Evolutionary conservation across 2,329 filamentous ascomycete genomes (phyloP), one percentile per base, ranked within the genome.

Genomic region (Coniochaeta ligniaria): DNA sequence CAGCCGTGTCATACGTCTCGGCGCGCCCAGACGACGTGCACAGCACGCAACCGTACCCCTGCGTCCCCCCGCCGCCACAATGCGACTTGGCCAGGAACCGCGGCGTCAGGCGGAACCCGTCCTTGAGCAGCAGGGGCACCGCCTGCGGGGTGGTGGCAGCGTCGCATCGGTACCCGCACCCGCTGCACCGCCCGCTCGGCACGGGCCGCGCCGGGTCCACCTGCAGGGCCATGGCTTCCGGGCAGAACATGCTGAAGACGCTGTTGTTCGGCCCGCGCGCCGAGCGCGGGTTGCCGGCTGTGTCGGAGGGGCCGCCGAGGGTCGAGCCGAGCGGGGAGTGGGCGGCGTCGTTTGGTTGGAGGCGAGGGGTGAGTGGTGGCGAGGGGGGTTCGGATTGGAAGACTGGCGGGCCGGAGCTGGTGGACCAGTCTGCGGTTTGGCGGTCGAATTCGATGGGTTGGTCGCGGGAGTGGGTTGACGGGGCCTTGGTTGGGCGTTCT

Each of bases 41-140:
- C 12, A 77, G 66, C 3, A 76, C 73, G 47, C 75, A 77, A 6
- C 74, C 74, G 55, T 73, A 76, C 12, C 70, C 66, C 63, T 8
- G 6, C 47, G 3, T 12, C 47, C 24, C n/a, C 43, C 3, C 43
- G 20, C 9, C 43, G 47, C 31, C 24, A 60, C 72, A 73, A 61
- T 78, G 75, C 22, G 74, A 76, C 65, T 77, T 77, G 59, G 73
- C 75, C 33, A 77, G 63, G 58, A 76, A 77, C 28, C 75, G 70
- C 3, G 68, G 62, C 28, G 74, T 75, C 59, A 77, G 68, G 58
- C 66, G 66, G 59, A 77, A 77, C 9, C 75, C 75, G 31, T 76
- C 73, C 55, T 76, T 75, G 43, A 76, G 64, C 0, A 63, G 60
- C 17, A 71, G 35, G 4, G 63, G 60, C n/a, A 61, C 60, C 45